Conservation (phyloP, 1,284 basidiomycete species). For the Marasmius fiardii region DNA sequence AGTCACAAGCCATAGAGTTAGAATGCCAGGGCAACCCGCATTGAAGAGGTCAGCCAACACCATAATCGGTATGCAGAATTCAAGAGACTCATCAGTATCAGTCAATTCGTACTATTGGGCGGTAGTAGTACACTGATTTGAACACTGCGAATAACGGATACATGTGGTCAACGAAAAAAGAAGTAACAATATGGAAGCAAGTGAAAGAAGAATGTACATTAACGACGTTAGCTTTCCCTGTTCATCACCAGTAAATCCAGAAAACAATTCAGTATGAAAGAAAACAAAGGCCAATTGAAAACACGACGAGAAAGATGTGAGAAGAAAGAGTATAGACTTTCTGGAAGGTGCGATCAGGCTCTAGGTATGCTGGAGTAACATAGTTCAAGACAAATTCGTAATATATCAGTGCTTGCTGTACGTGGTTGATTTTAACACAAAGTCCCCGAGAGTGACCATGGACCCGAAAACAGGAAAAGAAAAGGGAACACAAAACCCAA, state of each 20-base stretch:
- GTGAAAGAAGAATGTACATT: background rate
- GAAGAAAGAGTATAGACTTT: background rate
- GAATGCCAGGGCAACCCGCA: too few relatives aligned
- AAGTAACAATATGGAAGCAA: background rate
- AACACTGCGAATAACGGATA: background rate
- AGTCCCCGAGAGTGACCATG: conserved; percentile 12
- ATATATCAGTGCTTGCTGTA: background rate
- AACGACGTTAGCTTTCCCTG: too few relatives aligned
- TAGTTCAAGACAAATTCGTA: background rate
- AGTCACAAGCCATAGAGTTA: too few relatives aligned
- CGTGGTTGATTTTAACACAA: background rate
- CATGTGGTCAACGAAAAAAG: background rate
- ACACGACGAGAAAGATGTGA: background rate
- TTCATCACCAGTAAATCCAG: too few relatives aligned
- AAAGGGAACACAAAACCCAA: conserved; percentile 24
- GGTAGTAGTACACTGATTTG: background rate
- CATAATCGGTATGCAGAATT: too few relatives aligned
- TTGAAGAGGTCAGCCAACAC: too few relatives aligned
- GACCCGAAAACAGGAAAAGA: conserved; percentile 16
- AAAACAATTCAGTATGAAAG: background rate
- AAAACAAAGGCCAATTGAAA: background rate
- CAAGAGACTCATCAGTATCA: background rate
- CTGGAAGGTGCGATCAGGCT: background rate
- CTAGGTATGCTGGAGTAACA: background rate
- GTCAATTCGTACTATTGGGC: background rate